Evolutionary conservation across 345 rosid genomes (phyloP).

Genomic region (Eutrema japonicum): DNA sequence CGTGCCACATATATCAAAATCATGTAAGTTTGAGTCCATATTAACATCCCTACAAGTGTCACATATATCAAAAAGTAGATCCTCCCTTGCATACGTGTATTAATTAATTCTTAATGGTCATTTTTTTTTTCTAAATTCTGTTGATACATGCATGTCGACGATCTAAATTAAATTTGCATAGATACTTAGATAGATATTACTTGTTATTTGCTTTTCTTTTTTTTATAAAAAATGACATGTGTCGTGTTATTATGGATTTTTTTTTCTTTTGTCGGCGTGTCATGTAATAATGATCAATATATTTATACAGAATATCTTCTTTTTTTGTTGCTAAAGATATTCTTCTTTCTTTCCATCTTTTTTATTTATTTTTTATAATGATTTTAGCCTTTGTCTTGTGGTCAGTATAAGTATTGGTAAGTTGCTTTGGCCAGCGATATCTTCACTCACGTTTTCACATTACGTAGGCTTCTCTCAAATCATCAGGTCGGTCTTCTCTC

Average conservation of each 20-base stretch:
- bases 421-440: conserved; percentile 1
- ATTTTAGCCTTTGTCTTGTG: not conserved
- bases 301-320: not conserved
- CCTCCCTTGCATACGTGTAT: not conserved
- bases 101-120: not conserved
- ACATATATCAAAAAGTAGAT: too few relatives aligned
- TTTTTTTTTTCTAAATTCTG: not conserved
- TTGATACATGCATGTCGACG: not conserved
- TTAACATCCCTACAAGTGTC: too few relatives aligned
- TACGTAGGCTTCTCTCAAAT: conserved; percentile 11
- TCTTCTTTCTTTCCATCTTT: not conserved
- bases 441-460: conserved; percentile 4
- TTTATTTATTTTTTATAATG: too few relatives aligned
- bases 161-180: conserved; percentile 1
- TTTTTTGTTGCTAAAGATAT: not conserved
- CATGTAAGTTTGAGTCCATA: too few relatives aligned
- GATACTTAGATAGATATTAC: conserved; percentile 8
- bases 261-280: too few relatives aligned
- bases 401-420: conserved; percentile 22
- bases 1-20: too few relatives aligned
- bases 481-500: conserved; percentile 13
- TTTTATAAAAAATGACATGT: too few relatives aligned
- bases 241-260: too few relatives aligned
- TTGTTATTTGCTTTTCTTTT: too few relatives aligned
- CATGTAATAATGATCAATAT: conserved; percentile 1